Conservation (phyloP, 495 filamentous ascomycete species). For the Amorphotheca resinae region DNA sequence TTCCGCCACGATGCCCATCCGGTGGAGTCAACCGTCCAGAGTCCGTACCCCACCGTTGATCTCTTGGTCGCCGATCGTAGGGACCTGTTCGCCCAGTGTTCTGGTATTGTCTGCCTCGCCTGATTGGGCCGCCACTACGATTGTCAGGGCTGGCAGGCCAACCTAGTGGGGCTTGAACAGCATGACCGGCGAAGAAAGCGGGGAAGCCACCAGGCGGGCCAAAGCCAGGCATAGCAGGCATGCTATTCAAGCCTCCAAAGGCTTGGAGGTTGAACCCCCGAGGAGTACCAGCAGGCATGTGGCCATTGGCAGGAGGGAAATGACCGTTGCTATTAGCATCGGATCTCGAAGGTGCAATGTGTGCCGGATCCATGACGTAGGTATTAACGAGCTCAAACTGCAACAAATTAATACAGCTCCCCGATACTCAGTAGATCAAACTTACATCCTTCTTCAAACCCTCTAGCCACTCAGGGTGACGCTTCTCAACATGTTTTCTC, state of each 20-base stretch:
- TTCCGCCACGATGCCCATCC: constrained; percentile 27
- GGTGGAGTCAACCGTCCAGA: constrained; percentile 21
- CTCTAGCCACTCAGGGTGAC: constrained; percentile 80
- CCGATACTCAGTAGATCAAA: constrained; percentile 8
- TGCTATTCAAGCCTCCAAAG: constrained; percentile 36
- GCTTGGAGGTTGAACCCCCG: constrained; percentile 81
- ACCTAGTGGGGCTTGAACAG: constrained; percentile 31
- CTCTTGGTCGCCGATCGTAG: constrained; percentile 22
- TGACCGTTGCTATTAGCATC: constrained; percentile 98
- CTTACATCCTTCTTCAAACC: constrained; percentile 71
- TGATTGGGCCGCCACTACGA: constrained; percentile 32
- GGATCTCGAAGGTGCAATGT: constrained; percentile 80
- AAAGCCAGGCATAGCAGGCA: constrained; percentile 43
- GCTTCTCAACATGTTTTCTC: constrained; percentile 96
- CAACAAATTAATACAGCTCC: constrained; percentile 9
- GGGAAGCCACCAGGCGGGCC: constrained; percentile 33
- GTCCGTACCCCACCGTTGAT: constrained; percentile 22
- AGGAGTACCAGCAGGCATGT: constrained; percentile 70
- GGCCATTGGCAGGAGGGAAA: constrained; percentile 65
- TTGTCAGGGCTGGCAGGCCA: constrained; percentile 24
- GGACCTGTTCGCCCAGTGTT: constrained; percentile 16
- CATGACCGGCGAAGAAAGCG: constrained; percentile 41
- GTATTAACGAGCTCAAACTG: constrained; percentile 81
- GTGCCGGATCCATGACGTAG: constrained; percentile 85
- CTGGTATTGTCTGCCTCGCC: constrained; percentile 26